A percentile compares a stretch with the other conserved stretches of the same genome.
These are phyloP conservation scores for Pachysolen tannophilus DNA, from an alignment of 805 yeast genomes.

Conservation along the genomic window DNA sequence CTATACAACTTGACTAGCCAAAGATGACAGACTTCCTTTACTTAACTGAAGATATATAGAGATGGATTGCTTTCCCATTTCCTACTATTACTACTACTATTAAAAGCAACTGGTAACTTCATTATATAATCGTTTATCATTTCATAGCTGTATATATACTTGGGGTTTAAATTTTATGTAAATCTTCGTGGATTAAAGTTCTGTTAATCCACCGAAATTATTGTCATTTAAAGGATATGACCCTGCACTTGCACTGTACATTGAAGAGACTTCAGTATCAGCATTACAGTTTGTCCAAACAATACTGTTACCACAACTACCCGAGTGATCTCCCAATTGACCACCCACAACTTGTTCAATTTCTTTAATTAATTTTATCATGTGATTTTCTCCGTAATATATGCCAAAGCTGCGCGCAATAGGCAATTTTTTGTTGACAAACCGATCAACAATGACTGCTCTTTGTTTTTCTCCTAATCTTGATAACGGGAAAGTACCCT, in stretches of 20 bases:
- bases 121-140: too few species aligned
- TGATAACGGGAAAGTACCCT: conserved; percentile 58
- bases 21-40: too few species aligned
- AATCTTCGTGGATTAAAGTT: too few species aligned
- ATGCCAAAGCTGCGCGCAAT: conserved; percentile 41
- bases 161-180: too few species aligned
- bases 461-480: conserved; percentile 74
- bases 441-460: conserved; percentile 49
- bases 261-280: conserved; percentile 7
- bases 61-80: too few species aligned
- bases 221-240: too few species aligned
- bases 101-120: too few species aligned
- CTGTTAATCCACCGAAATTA: too few species aligned
- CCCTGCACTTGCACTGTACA: background rate
- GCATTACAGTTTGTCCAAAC: conserved; percentile 1
- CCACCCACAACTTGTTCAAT: conserved; percentile 26
- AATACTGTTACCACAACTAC: background rate
- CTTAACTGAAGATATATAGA: too few species aligned
- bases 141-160: too few species aligned
- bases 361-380: conserved; percentile 50
- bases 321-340: background rate
- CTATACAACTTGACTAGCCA: too few species aligned
- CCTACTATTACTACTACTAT: too few species aligned
- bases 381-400: conserved; percentile 60
- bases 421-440: conserved; percentile 41